Percentiles rank a stretch among this genome's conserved stretches.
Conservation (phyloP, 352 stramenopile genomes). For the Pythium angustatum region DNA sequence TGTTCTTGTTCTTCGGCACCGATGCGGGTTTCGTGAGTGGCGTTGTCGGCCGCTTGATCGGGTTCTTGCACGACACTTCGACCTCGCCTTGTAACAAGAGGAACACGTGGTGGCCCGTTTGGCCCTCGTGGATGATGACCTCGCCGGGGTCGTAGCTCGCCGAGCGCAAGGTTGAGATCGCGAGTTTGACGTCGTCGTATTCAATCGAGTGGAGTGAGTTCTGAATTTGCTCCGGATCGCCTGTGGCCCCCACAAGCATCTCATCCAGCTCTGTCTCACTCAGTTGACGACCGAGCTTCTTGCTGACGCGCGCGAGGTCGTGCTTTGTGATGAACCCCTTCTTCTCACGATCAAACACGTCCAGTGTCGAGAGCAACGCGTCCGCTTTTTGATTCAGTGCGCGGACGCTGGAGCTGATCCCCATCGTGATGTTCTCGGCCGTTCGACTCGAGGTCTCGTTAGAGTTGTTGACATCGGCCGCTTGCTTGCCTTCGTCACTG, state of each 20-base stretch:
- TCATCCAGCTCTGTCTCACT: conserved; percentile 80
- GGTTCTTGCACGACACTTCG: conserved; percentile 78
- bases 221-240: conserved; percentile 64
- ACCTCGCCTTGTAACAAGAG: conserved; percentile 76
- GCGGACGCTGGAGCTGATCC: conserved; percentile 68
- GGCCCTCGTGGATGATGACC: conserved; percentile 74
- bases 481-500: conserved; percentile 28
- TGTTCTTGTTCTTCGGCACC: not conserved
- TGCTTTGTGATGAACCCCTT: conserved; percentile 83
- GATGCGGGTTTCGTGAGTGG: conserved; percentile 22
- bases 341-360: conserved; percentile 75
- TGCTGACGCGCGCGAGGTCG: conserved; percentile 72
- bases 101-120: conserved; percentile 78
- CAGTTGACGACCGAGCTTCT: conserved; percentile 68
- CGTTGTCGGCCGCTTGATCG: conserved; percentile 45
- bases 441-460: no score
- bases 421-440: conserved; percentile 46
- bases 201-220: conserved; percentile 55
- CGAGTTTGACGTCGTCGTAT: conserved; percentile 84
- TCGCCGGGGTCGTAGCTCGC: conserved; percentile 65
- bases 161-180: conserved; percentile 75
- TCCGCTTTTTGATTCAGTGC: conserved; percentile 71
- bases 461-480: no score
- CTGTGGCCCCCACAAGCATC: conserved; percentile 78
- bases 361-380: conserved; percentile 63